phyloP scores from a whole-genome alignment of 805 yeast genomes.

The Kodamaea neixiangensis region DNA sequence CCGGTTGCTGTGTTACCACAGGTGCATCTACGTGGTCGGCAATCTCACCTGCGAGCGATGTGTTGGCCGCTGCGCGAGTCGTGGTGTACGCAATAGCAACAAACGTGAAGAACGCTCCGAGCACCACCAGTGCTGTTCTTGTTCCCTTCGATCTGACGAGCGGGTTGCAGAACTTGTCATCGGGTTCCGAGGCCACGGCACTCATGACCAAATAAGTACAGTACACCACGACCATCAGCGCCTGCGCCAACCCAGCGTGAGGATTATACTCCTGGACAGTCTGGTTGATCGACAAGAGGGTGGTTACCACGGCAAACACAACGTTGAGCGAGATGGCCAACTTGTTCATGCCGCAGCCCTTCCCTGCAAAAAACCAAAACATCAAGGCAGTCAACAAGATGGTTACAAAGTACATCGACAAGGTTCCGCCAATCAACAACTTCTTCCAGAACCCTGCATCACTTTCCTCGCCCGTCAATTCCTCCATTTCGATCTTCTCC shows the following conservation, averaged over 20 bases:
- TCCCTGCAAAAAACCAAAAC: constrained; percentile 79
- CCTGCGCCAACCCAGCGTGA: constrained; percentile 93
- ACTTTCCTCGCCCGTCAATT: constrained; percentile 50
- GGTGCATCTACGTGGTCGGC: constrained; percentile 46
- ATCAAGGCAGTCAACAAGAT: constrained; percentile 72
- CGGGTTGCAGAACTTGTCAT: constrained; percentile 90
- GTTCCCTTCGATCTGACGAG: constrained; percentile 87
- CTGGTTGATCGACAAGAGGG: constrained; percentile 76
- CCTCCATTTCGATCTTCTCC: constrained; percentile 83
- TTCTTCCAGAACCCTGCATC: constrained; percentile 73
- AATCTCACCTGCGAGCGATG: constrained; percentile 44
- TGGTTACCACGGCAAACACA: constrained; percentile 60
- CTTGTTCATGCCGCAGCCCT: constrained; percentile 86
- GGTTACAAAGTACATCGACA: constrained; percentile 77
- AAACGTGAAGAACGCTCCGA: constrained; percentile 93
- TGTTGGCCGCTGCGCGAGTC: constrained; percentile 85
- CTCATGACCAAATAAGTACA: constrained; percentile 89
- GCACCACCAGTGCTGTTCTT: constrained; percentile 78
- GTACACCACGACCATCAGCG: constrained; percentile 92
- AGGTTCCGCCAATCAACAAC: constrained; percentile 82
- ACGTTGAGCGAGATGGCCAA: constrained; percentile 81
- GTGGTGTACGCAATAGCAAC: constrained; percentile 96
- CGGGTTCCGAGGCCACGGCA: constrained; percentile 96
- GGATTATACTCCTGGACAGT: constrained; percentile 90
- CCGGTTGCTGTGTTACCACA: constrained; percentile 46